phyloP scores from a whole-genome alignment of 495 filamentous ascomycete species.

The Aspergillus ellipticus region DNA sequence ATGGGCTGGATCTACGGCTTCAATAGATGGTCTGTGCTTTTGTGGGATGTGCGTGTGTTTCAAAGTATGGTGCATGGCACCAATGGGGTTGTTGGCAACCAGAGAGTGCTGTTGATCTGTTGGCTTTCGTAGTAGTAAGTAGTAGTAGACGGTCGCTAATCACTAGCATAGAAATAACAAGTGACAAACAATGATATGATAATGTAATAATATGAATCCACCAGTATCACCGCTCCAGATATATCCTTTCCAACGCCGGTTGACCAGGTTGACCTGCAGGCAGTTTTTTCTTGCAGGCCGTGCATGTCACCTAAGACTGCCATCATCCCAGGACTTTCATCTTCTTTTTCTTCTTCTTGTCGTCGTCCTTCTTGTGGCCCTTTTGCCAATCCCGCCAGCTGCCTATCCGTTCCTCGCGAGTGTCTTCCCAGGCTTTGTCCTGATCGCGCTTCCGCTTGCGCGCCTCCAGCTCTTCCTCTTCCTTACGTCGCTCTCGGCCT shows the following conservation, averaged over 20 bases:
- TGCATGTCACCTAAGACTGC: background rate
- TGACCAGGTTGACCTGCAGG: background rate
- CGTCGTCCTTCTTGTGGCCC: constrained; percentile 47
- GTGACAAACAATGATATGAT: background rate
- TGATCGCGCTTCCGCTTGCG: constrained; percentile 91
- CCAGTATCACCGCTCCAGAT: background rate
- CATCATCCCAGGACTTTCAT: constrained; percentile 73
- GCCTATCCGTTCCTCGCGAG: constrained; percentile 82
- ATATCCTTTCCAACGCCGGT: background rate
- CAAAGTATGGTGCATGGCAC: too few relatives aligned
- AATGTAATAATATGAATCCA: background rate
- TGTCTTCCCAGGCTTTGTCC: constrained; percentile 91
- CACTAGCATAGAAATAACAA: background rate
- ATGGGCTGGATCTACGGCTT: background rate
- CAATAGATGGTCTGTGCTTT: background rate
- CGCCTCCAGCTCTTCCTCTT: constrained; percentile 80
- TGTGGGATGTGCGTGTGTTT: too few relatives aligned
- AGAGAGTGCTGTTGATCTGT: background rate
- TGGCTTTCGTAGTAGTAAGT: too few relatives aligned
- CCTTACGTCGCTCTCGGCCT: constrained; percentile 80
- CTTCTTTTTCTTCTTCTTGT: constrained; percentile 83
- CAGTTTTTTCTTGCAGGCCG: background rate
- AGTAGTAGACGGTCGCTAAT: background rate
- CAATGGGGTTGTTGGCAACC: too few relatives aligned
- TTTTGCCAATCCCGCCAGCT: constrained; percentile 95